Percentiles rank a stretch among this genome's conserved stretches.
Evolutionary conservation across 768 basidiomycete species (phyloP).

Genomic region (Coprinellus micaceus): DNA sequence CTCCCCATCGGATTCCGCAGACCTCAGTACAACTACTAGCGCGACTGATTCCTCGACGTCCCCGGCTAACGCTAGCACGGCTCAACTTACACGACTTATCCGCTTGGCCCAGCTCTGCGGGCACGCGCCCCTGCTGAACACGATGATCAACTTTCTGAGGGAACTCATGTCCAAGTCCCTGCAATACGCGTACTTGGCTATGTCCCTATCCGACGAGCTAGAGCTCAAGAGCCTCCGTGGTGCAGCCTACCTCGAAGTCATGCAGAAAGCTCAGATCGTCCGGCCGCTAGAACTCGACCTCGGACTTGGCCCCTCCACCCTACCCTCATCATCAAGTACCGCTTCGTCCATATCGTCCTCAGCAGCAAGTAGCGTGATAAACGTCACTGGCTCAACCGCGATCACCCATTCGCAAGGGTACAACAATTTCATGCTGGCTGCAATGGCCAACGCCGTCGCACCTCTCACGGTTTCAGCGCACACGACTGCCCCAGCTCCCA

Average conservation of each 20-base stretch:
- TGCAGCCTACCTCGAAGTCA: slow-evolving; percentile 68
- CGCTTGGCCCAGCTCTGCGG: slow-evolving; percentile 65
- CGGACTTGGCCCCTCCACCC: slow-evolving; percentile 16
- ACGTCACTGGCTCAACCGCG: background rate
- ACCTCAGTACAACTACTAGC: slow-evolving; percentile 4
- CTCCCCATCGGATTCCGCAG: slow-evolving; percentile 15
- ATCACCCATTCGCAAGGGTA: background rate
- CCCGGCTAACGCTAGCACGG: slow-evolving; percentile 30
- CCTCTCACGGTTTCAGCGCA: no score
- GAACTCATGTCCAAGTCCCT: slow-evolving; percentile 60
- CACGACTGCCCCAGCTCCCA: background rate
- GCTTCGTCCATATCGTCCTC: background rate
- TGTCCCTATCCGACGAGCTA: slow-evolving; percentile 71
- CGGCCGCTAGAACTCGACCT: slow-evolving; percentile 31
- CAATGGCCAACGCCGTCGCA: slow-evolving; percentile 10
- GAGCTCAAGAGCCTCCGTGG: slow-evolving; percentile 57
- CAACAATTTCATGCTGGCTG: background rate
- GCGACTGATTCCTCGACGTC: slow-evolving; percentile 7
- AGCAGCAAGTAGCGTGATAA: background rate
- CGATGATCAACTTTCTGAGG: slow-evolving; percentile 55
- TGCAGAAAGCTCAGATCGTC: slow-evolving; percentile 55
- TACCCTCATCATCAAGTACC: slow-evolving; percentile 8
- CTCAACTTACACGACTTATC: slow-evolving; percentile 56
- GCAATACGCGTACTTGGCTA: slow-evolving; percentile 68
- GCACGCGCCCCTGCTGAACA: slow-evolving; percentile 55